These are phyloP conservation scores for Paramecium sonneborni DNA, from an alignment of 73 alveolate species.

Conservation along the genomic window DNA sequence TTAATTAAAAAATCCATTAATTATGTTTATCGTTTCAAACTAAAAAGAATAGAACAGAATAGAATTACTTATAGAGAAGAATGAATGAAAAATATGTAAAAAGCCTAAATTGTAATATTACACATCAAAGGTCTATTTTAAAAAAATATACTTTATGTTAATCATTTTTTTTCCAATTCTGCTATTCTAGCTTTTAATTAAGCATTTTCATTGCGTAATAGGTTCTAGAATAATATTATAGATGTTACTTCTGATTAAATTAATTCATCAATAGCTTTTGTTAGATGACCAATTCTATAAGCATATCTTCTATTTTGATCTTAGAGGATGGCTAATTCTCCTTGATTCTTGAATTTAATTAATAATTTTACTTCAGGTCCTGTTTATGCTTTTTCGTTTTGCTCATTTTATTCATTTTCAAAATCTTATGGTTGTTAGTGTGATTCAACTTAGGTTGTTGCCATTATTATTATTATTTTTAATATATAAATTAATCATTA, in stretches of 20 bases:
- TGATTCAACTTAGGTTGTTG: neutral
- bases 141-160: neutral
- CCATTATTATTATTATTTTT: neutral
- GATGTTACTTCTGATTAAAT: neutral
- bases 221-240: neutral
- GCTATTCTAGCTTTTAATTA: neutral
- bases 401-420: neutral
- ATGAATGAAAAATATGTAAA: neutral
- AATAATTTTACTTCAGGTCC: neutral
- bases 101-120: neutral
- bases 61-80: neutral
- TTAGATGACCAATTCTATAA: neutral
- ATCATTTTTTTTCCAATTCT: neutral
- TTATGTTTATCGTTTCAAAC: too few species aligned
- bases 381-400: neutral
- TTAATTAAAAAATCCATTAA: too few species aligned
- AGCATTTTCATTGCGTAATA: neutral
- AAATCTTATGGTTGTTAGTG: neutral
- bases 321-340: neutral
- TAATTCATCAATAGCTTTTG: neutral
- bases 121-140: neutral
- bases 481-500: neutral
- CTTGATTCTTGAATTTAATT: neutral
- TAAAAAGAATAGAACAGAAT: neutral
- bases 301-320: constrained; percentile 14